phyloP scores from a whole-genome alignment of 306 rosid genomes.

The Phaseolus lunatus region DNA sequence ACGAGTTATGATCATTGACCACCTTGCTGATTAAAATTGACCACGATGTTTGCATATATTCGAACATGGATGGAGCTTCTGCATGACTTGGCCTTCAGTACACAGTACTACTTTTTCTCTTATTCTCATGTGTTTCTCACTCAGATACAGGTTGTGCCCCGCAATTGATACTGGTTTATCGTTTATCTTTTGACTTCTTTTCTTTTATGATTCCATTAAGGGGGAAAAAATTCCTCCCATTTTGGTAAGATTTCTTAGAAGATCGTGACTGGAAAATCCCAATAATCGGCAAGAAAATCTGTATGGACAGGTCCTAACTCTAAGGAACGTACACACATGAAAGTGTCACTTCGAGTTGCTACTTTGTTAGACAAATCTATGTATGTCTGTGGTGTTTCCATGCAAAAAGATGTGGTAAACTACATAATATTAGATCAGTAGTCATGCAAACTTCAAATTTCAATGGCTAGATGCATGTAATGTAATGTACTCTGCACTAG shows the following conservation, averaged over 20 bases:
- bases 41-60: conserved; percentile 1
- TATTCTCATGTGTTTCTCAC: not conserved
- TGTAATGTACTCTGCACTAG: not conserved
- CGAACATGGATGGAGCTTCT: not conserved
- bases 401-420: no score
- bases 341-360: not conserved
- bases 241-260: not conserved
- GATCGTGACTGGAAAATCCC: not conserved
- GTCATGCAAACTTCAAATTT: no score
- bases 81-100: not conserved
- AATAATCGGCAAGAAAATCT: not conserved
- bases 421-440: no score
- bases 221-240: no score
- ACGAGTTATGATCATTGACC: not conserved
- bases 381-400: not conserved
- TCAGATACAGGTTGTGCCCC: not conserved
- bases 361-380: not conserved
- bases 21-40: no score
- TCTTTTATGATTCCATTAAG: conserved; percentile 16
- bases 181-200: conserved; percentile 16
- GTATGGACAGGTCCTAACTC: not conserved
- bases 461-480: not conserved
- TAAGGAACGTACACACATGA: not conserved
- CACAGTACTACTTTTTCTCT: not conserved
- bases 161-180: conserved; percentile 4